Evolutionary conservation across 2,329 filamentous ascomycete species (phyloP).

Genomic region (Didymella sp.): DNA sequence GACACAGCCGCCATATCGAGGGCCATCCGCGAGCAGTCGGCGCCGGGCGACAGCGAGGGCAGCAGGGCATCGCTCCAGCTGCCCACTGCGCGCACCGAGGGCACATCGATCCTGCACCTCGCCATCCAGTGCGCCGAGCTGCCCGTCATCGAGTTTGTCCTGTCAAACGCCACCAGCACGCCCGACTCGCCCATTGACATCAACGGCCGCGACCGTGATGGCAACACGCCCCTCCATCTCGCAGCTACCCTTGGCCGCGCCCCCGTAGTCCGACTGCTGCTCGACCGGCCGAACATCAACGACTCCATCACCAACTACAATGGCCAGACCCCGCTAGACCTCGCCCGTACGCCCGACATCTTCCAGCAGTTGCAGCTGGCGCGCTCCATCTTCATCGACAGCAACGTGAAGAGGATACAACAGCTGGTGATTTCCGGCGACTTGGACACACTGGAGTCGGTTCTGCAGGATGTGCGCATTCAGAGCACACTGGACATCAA

Average conservation of each 20-base stretch:
- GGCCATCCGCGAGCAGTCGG: constrained; percentile 72
- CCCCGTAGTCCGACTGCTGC: constrained; percentile 79
- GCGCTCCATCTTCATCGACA: constrained; percentile 86
- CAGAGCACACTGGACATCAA: constrained; percentile 92
- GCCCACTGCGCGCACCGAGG: constrained; percentile 63
- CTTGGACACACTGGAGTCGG: constrained; percentile 77
- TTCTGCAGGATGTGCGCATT: constrained; percentile 84
- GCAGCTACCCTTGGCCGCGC: constrained; percentile 83
- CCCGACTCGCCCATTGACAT: constrained; percentile 75
- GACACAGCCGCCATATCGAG: constrained; percentile 90
- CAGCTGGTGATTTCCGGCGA: constrained; percentile 74
- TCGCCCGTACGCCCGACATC: constrained; percentile 90
- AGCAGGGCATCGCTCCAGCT: constrained; percentile 59
- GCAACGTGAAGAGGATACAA: constrained; percentile 84
- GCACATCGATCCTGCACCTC: constrained; percentile 89
- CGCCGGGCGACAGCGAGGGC: constrained; percentile 57
- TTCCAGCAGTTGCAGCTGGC: constrained; percentile 94
- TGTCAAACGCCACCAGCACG: constrained; percentile 65
- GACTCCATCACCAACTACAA: constrained; percentile 85
- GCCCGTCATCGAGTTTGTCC: constrained; percentile 91
- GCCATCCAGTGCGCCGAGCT: constrained; percentile 95
- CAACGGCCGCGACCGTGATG: constrained; percentile 90
- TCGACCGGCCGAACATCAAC: constrained; percentile 84
- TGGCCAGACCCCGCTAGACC: constrained; percentile 83
- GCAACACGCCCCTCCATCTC: constrained; percentile 90